Evolutionary conservation across 441 rosid genomes (phyloP).

Genomic region (Populus tomentosa): DNA sequence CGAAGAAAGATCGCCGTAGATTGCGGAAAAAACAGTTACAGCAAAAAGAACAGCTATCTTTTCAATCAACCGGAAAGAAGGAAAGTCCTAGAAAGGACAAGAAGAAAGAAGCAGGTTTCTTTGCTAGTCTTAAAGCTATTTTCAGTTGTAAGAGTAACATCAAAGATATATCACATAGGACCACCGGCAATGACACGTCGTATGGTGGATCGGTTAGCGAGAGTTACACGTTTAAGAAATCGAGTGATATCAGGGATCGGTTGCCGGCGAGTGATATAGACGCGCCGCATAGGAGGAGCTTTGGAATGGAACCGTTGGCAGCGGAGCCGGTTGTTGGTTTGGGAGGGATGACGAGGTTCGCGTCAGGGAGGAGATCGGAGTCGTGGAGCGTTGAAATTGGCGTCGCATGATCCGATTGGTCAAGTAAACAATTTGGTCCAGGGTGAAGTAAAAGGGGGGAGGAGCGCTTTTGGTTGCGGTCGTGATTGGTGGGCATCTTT

Average conservation of each 20-base stretch:
- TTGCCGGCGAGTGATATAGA: conserved; percentile 37
- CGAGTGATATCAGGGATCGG: conserved; percentile 48
- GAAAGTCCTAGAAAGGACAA: conserved; percentile 25
- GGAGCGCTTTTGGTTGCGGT: background rate
- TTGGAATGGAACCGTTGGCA: background rate
- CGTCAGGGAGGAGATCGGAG: conserved; percentile 75
- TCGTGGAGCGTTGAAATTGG: conserved; percentile 38
- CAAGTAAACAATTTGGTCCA: conserved; percentile 23
- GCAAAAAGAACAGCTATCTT: background rate
- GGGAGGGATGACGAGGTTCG: conserved; percentile 72
- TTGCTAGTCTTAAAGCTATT: conserved; percentile 48
- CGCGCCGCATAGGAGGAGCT: conserved; percentile 31
- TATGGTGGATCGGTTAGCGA: conserved; percentile 9
- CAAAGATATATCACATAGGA: conserved; percentile 16
- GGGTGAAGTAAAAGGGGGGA: background rate
- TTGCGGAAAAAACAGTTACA: conserved; percentile 22
- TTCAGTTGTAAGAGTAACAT: conserved; percentile 27
- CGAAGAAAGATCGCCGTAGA: conserved; percentile 60
- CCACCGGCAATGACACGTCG: conserved; percentile 16
- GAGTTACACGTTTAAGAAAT: conserved; percentile 2
- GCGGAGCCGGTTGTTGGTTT: conserved; percentile 27
- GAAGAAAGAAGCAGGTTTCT: conserved; percentile 37
- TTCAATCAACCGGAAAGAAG: conserved; percentile 19
- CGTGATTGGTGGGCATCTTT: conserved; percentile 9
- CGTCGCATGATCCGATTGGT: conserved; percentile 36